phyloP scores from a whole-genome alignment of 495 filamentous ascomycete species.

The Trichocladium antarcticum region DNA sequence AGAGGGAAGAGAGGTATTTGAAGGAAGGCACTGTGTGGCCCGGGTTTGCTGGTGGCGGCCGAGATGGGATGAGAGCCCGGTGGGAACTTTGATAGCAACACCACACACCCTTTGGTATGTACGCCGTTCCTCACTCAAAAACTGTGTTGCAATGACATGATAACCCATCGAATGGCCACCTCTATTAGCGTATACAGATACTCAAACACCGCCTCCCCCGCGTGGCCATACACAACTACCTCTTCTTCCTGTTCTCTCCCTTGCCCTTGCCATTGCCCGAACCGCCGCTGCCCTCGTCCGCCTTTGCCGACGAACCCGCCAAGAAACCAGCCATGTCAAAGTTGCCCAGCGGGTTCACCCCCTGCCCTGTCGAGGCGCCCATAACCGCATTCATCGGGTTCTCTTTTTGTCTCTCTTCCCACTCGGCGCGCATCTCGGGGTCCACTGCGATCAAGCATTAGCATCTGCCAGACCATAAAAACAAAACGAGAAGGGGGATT shows the following conservation, averaged over 20 bases:
- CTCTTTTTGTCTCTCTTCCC: constrained; percentile 76
- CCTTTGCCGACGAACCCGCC: constrained; percentile 37
- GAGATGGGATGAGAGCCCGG: no score
- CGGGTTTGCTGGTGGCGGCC: no score
- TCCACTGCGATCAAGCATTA: constrained; percentile 59
- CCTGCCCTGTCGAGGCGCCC: constrained; percentile 32
- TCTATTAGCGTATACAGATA: not conserved
- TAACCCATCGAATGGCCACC: no score
- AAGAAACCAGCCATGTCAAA: constrained; percentile 86
- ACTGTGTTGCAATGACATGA: no score
- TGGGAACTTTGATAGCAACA: no score
- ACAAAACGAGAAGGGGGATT: not conserved
- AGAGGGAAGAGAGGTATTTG: no score
- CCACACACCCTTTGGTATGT: no score
- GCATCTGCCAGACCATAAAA: not conserved
- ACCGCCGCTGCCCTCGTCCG: constrained; percentile 2
- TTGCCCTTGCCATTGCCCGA: constrained; percentile 16
- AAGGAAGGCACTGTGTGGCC: no score
- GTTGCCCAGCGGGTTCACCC: constrained; percentile 46
- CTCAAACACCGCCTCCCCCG: not conserved
- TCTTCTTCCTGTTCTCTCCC: constrained; percentile 17
- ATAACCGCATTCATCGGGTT: constrained; percentile 48
- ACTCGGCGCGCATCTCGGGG: constrained; percentile 82
- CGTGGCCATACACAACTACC: not conserved
- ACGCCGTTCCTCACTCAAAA: no score